These are phyloP conservation scores for Oidiodendron maius DNA, from an alignment of 495 filamentous ascomycete genomes.

Conservation along the genomic window DNA sequence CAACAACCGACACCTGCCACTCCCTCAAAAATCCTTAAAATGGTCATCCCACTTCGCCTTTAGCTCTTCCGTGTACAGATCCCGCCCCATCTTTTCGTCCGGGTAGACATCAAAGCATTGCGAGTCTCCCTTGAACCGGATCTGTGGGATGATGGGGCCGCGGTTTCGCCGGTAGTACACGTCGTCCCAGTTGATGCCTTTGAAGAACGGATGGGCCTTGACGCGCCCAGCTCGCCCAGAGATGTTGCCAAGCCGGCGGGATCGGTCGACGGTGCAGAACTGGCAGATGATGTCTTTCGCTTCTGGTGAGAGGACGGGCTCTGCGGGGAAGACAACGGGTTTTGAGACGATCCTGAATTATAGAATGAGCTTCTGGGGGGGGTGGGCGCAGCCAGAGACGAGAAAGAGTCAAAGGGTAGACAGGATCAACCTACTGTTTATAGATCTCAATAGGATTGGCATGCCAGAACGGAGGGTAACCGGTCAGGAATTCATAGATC, in stretches of 20 bases:
- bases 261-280: conserved; percentile 85
- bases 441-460: conserved; percentile 95
- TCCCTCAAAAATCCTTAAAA: conserved; percentile 69
- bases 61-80: conserved; percentile 69
- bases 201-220: conserved; percentile 84
- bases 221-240: conserved; percentile 75
- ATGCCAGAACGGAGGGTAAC: conserved; percentile 97
- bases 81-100: conserved; percentile 44
- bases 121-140: conserved; percentile 75
- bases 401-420: neutral
- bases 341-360: conserved; percentile 71
- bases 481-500: conserved; percentile 93
- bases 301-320: conserved; percentile 58
- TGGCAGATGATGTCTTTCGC: conserved; percentile 79
- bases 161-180: conserved; percentile 62
- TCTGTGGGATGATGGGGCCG: conserved; percentile 81
- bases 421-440: conserved; percentile 54
- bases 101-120: conserved; percentile 88
- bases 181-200: conserved; percentile 77
- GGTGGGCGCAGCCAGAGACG: neutral
- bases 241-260: conserved; percentile 83
- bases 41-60: conserved; percentile 65
- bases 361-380: neutral
- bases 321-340: conserved; percentile 60
- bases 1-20: neutral